Percentiles rank a stretch among this genome's conserved stretches.
phyloP scores from a whole-genome alignment of 208 protist species.

The Trypanosoma mega region DNA sequence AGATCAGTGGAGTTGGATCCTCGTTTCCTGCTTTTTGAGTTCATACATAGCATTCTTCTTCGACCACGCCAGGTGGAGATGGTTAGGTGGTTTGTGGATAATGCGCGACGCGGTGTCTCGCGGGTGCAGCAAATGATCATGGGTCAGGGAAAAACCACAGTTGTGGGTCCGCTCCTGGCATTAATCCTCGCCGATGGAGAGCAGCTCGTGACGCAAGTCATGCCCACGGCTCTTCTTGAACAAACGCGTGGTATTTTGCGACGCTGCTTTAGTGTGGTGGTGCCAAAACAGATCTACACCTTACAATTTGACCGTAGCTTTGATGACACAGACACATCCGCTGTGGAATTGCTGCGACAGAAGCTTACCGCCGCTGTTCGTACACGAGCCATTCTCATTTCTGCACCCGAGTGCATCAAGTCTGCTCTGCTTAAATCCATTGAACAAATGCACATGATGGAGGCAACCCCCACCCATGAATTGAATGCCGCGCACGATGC shows the following conservation, averaged over 20 bases:
- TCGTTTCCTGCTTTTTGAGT: constrained; percentile 93
- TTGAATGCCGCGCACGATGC: constrained; percentile 32
- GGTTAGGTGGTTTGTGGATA: constrained; percentile 83
- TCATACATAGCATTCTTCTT: constrained; percentile 92
- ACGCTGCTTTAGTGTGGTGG: constrained; percentile 87
- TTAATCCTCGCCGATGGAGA: constrained; percentile 93
- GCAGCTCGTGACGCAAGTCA: constrained; percentile 90
- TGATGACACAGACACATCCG: constrained; percentile 47
- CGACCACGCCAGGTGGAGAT: constrained; percentile 93
- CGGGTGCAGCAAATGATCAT: constrained; percentile 96
- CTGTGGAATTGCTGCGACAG: constrained; percentile 47
- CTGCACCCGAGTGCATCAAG: constrained; percentile 92
- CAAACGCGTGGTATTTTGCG: constrained; percentile 89
- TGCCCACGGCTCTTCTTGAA: constrained; percentile 93
- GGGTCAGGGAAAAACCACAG: constrained; percentile 96
- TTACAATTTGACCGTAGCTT: constrained; percentile 75
- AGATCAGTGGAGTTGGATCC: no score
- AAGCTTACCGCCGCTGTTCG: constrained; percentile 72
- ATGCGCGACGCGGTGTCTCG: constrained; percentile 55
- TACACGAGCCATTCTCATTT: constrained; percentile 76
- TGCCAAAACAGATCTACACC: constrained; percentile 91
- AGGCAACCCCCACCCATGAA: constrained; percentile 43
- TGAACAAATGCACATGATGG: constrained; percentile 89
- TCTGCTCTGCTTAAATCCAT: constrained; percentile 93
- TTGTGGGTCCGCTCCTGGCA: constrained; percentile 91